Percentiles rank a stretch among this genome's conserved stretches.
Conservation (phyloP, 2,329 filamentous ascomycete species). For the Fusarium miscanthi region DNA sequence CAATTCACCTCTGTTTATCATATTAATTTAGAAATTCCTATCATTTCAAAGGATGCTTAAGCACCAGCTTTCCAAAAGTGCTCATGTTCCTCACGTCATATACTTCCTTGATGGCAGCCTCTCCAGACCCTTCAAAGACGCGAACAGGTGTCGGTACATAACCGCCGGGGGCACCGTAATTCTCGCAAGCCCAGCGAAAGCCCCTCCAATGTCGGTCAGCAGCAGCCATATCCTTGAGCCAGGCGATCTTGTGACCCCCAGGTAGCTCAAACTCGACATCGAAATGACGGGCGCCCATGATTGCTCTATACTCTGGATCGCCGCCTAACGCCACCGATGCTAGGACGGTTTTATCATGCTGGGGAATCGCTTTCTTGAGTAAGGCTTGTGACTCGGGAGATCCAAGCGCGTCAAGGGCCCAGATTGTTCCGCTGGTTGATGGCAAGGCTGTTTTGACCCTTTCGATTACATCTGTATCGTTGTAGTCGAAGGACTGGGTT, state of each 20-base stretch:
- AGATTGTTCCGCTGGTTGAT: not conserved
- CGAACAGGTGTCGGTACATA: not conserved
- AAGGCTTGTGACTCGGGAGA: not conserved
- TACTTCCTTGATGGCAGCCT: not conserved
- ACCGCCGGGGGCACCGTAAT: not conserved
- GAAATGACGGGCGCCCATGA: not conserved
- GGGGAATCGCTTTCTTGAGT: not conserved
- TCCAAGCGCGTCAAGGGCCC: not conserved
- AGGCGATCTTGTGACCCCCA: not conserved
- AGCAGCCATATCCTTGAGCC: not conserved
- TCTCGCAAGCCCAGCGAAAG: not conserved
- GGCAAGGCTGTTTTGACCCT: not conserved
- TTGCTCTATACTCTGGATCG: not conserved
- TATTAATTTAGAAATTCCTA: too few species aligned
- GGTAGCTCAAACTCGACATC: not conserved
- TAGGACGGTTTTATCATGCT: not conserved
- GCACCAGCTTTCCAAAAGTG: not conserved
- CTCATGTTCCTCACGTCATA: not conserved
- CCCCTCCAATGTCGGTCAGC: not conserved
- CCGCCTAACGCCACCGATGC: not conserved
- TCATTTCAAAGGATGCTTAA: not conserved
- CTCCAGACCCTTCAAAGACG: not conserved
- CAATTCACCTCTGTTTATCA: too few species aligned
- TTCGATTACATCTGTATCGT: not conserved
- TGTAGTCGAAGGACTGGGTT: not conserved